phyloP scores from a whole-genome alignment of 2,329 filamentous ascomycete genomes.

The Pseudogymnoascus sp. region DNA sequence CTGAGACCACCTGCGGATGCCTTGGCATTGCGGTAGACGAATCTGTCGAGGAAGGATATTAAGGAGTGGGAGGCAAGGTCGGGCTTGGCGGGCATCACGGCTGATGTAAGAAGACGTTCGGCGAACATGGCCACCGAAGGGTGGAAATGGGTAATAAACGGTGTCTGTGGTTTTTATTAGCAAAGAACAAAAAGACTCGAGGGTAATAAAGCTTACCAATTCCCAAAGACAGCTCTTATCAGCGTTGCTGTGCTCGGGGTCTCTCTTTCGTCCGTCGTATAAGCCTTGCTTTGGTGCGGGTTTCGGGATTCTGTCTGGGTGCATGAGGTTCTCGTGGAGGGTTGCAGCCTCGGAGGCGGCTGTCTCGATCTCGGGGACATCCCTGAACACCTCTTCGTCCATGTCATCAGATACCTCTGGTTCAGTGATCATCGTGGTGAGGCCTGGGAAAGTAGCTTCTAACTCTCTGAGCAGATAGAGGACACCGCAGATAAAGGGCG shows the following conservation, averaged over 20 bases:
- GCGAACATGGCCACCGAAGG: slow-evolving; percentile 86
- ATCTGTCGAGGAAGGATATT: slow-evolving; percentile 93
- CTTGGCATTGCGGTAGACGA: slow-evolving; percentile 95
- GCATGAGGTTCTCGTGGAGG: slow-evolving; percentile 15
- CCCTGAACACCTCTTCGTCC: slow-evolving; percentile 44
- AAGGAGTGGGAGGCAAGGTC: slow-evolving; percentile 85
- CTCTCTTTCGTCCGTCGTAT: slow-evolving; percentile 85
- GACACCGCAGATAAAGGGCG: slow-evolving; percentile 87
- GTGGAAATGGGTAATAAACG: slow-evolving; percentile 77
- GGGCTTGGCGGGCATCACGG: slow-evolving; percentile 73
- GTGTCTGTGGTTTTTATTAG: slow-evolving; percentile 34
- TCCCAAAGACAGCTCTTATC: slow-evolving; percentile 92
- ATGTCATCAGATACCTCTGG: slow-evolving; percentile 71
- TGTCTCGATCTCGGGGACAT: slow-evolving; percentile 47
- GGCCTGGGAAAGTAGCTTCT: slow-evolving; percentile 67
- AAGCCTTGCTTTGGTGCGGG: slow-evolving; percentile 24
- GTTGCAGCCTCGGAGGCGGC: slow-evolving; percentile 26
- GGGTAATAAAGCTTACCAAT: slow-evolving; percentile 43
- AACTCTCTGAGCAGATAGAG: slow-evolving; percentile 82
- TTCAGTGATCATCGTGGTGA: slow-evolving; percentile 69
- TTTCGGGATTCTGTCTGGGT: slow-evolving; percentile 10
- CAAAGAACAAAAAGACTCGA: background rate
- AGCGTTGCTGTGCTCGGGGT: slow-evolving; percentile 89
- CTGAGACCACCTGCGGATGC: slow-evolving; percentile 51
- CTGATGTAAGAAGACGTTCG: slow-evolving; percentile 56